Base-by-base conservation (phyloP, 805 yeast species). In the Komagataella populi region DNA sequence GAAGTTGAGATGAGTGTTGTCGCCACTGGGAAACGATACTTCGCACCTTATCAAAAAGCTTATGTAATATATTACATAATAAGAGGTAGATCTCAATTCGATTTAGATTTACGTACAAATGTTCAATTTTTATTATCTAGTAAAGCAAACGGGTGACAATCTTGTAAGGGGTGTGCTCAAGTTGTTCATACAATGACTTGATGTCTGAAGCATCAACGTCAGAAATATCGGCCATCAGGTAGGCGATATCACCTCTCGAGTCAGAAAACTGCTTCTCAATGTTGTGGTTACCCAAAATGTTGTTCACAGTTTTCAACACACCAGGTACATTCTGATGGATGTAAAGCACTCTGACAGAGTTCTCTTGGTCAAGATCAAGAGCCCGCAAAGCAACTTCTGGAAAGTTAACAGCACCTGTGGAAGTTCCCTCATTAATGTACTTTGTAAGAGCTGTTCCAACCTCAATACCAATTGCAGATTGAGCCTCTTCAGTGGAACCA, bases 401-500 rank as follows among this genome's bases (percentile, higher is more conserved):
- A 95, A 93, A 90, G 78, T 93, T 93, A 54, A 91, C 99, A 5
- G 98, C 90, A 62, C 96, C 98, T 49, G 78, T 78, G 14, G 98
- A 86, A 62, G 81, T 76, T 74, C 99, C 99, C 75, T 91, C 98
- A 71, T 90, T 91, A 68, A 93, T 85, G 74, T 89, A 93, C 66
- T 87, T 87, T 57, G 90, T 76, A 62, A 93, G 76, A 45, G 96
- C 82, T 48, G 84, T 75, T 54, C 84, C 87, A 55, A 93, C 99
- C 73, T 93, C 99, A 55, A 91, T 74, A 72, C 99, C 99, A 64
- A 93, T 93, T 45, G 98, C 96, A 52, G 87, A 78, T 77, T 93
- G 99, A 44, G 99, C 99, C 75, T 93, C 99, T 70, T 91, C 98
- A 48, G 99, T 93, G 50, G 97, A 89, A 59, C 99, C 99, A 71